phyloP scores from a whole-genome alignment of 208 protist species.

The Leishmania guyanensis region DNA sequence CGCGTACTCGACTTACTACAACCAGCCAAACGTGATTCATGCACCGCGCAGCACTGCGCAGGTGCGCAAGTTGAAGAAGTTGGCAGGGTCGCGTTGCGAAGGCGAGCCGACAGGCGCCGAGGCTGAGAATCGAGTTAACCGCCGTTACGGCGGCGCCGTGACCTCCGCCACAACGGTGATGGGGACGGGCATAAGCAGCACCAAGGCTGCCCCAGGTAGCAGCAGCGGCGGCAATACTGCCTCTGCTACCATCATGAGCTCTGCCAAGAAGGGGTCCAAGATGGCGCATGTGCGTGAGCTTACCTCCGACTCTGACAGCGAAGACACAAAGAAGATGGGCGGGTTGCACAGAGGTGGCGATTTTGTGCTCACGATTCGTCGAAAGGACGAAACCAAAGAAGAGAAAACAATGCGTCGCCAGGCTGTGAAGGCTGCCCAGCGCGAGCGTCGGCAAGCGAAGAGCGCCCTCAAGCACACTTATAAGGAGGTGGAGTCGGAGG shows the following conservation, averaged over 20 bases:
- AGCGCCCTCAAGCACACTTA: slow-evolving; percentile 76
- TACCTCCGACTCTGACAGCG: slow-evolving; percentile 2
- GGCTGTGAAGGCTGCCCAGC: slow-evolving; percentile 76
- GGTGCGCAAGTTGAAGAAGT: slow-evolving; percentile 27
- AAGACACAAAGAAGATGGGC: background rate
- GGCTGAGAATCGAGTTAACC: background rate
- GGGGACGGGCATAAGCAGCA: slow-evolving; percentile 18
- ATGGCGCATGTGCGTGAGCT: background rate
- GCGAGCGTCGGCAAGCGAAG: slow-evolving; percentile 79
- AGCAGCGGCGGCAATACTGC: background rate
- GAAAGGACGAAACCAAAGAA: slow-evolving; percentile 80
- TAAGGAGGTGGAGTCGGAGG: slow-evolving; percentile 69
- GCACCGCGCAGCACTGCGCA: slow-evolving; percentile 32
- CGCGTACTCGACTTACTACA: slow-evolving; percentile 81
- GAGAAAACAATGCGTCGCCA: slow-evolving; percentile 83
- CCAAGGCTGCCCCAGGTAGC: background rate
- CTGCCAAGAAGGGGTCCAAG: background rate
- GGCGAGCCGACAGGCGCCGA: background rate
- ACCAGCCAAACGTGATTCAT: slow-evolving; percentile 90
- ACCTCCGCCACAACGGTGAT: background rate
- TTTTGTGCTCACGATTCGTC: slow-evolving; percentile 31
- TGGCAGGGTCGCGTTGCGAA: slow-evolving; percentile 7
- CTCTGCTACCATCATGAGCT: slow-evolving; percentile 1
- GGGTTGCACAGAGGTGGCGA: background rate
- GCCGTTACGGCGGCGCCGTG: background rate